Conservation (phyloP, 495 filamentous ascomycete genomes). For the Cladorrhinum samala region DNA sequence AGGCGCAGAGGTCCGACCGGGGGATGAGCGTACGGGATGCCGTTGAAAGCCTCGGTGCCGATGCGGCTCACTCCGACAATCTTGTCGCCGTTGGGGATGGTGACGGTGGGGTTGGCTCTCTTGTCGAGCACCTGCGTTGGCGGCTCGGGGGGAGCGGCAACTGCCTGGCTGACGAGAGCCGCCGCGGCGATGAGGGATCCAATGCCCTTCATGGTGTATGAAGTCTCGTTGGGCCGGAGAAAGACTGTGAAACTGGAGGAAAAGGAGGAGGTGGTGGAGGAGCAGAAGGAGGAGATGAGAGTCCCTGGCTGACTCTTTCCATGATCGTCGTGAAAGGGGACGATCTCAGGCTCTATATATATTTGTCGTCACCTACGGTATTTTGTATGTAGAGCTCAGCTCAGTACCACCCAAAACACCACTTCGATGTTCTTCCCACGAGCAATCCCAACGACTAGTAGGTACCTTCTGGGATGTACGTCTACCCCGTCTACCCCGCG, state of each 20-base stretch:
- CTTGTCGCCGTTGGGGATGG: constrained; percentile 43
- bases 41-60: constrained; percentile 38
- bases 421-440: background rate
- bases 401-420: too few species aligned
- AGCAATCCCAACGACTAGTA: background rate
- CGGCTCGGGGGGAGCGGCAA: constrained; percentile 27
- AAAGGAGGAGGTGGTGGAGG: background rate
- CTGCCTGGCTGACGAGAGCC: constrained; percentile 21
- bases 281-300: background rate
- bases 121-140: constrained; percentile 29
- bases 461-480: too few species aligned
- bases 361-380: background rate
- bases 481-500: constrained; percentile 1
- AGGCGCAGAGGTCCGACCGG: constrained; percentile 40
- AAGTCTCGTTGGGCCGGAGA: background rate
- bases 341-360: background rate
- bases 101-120: constrained; percentile 42
- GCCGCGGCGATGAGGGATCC: constrained; percentile 13
- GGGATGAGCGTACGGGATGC: constrained; percentile 44
- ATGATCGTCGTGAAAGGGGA: background rate
- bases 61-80: constrained; percentile 38
- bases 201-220: constrained; percentile 27
- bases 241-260: background rate
- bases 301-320: constrained; percentile 5
- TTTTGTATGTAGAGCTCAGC: background rate